Conservation (phyloP, 2,329 filamentous ascomycete genomes). For the Colletotrichum noveboracense region DNA sequence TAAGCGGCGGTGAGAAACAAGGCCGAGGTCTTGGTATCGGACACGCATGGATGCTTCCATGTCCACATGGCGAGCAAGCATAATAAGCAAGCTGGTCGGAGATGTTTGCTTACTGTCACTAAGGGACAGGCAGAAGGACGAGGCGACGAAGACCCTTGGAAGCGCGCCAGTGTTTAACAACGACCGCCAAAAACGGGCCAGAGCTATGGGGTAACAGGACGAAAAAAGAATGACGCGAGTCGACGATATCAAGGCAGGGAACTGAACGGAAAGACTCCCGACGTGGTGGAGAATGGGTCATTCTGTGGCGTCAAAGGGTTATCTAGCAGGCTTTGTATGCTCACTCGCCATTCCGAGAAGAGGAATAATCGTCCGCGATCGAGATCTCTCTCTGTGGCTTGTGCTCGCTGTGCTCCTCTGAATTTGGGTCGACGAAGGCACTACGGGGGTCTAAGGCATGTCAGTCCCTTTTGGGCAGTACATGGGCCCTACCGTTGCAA, state of each 20-base stretch:
- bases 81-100: not conserved
- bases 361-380: conserved; percentile 12
- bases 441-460: not conserved
- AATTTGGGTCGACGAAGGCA: not conserved
- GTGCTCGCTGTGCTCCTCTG: not conserved
- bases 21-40: not conserved
- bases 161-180: not conserved
- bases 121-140: not conserved
- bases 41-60: not conserved
- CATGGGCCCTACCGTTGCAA: not conserved
- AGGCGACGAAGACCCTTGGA: not conserved
- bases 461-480: not conserved
- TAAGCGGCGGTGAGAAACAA: not conserved
- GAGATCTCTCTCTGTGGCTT: conserved; percentile 18
- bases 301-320: conserved; percentile 10
- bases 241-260: not conserved
- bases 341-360: conserved; percentile 9
- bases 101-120: not conserved
- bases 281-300: not conserved
- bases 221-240: not conserved
- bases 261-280: not conserved
- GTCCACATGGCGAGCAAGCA: not conserved
- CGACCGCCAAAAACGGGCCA: not conserved
- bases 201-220: not conserved
- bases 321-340: not conserved